phyloP scores from a whole-genome alignment of 805 yeast genomes.

The Danielia oregonensis region DNA sequence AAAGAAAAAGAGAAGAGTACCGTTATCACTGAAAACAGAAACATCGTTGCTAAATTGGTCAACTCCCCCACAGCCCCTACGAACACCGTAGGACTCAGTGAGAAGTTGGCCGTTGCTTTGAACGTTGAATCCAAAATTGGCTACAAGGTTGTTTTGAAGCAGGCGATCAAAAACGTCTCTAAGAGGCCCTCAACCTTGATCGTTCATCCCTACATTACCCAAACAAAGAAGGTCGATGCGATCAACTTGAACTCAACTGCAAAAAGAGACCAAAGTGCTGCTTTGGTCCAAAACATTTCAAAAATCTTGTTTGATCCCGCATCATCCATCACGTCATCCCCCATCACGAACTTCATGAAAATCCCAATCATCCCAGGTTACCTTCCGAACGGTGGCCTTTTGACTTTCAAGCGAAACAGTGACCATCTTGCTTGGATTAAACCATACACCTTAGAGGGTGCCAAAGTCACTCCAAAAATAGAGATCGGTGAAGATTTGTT shows the following conservation, averaged over 20 bases:
- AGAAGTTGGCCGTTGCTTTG: slow-evolving; percentile 51
- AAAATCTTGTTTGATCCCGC: slow-evolving; percentile 15
- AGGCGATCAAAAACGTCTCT: slow-evolving; percentile 33
- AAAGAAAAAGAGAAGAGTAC: slow-evolving; percentile 9
- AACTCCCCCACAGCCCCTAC: slow-evolving; percentile 30
- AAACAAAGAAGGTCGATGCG: slow-evolving; percentile 29
- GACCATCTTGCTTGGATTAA: slow-evolving; percentile 43
- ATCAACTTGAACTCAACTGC: slow-evolving; percentile 25
- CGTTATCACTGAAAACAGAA: slow-evolving; percentile 30
- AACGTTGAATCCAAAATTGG: slow-evolving; percentile 51
- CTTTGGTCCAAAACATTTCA: slow-evolving; percentile 17
- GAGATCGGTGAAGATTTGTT: slow-evolving; percentile 51
- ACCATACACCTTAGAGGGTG: slow-evolving; percentile 24
- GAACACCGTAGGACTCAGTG: slow-evolving; percentile 50
- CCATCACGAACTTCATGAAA: slow-evolving; percentile 49
- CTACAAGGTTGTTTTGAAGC: slow-evolving; percentile 48
- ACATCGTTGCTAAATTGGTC: slow-evolving; percentile 51
- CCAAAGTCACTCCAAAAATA: slow-evolving; percentile 31
- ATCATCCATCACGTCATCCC: slow-evolving; percentile 22
- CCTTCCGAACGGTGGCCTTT: slow-evolving; percentile 58
- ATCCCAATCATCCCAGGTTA: slow-evolving; percentile 46
- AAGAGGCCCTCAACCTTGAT: slow-evolving; percentile 39
- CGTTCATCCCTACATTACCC: slow-evolving; percentile 54
- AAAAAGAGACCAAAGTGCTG: slow-evolving; percentile 25
- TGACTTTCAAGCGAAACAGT: slow-evolving; percentile 47